Evolutionary conservation across 805 yeast genomes (phyloP), one percentile per base, ranked within the genome.

Genomic region (Nakazawaea anatomiae): DNA sequence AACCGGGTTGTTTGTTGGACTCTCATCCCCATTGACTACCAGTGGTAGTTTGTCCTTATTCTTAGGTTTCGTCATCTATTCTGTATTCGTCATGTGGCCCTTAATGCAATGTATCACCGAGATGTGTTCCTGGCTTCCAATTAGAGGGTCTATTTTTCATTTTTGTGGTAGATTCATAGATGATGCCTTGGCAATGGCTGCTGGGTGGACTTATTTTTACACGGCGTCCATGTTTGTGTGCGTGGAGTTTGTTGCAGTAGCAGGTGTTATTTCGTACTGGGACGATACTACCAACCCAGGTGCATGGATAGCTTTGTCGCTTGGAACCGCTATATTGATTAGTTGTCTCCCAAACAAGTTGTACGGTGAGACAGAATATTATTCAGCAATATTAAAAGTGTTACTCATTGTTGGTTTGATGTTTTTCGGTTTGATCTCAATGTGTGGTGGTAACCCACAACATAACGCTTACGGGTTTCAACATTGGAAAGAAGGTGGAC

Each of bases 391-490:
- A 14, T 73, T 73, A 9, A 76, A 76, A 55, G 69, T 75, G 51
- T 52, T 73, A 7, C 63, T 76, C 44, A 70, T 73, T 32, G 58
- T 73, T 10, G 79, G 79, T 3, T 67, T 75, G 41, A 65, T 75
- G 53, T 50, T 72, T 36, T 75, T 73, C 56, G 70, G 72, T 6
- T 71, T 76, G 49, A 59, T 76, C 50, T 71, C 77, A 35, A 75
- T 75, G 79, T 72, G 72, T 47, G 82, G 82, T 18, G 80, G 80
- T 29, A 73, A 73, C 53, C 82, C 82, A 8, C 54, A 64, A 35
- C 72, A 69, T 42, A 75, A 73, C 50, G 69, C 63, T 6, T 60
- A 61, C 48, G 71, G 71, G 4, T 66, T 66, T 55, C 60, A 66
- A 54, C 60, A 64, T 42, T 67, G 71, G 70, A 47, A 52, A 11